A percentile compares a stretch with the other conserved stretches of the same genome.
Conservation (phyloP, 805 yeast genomes). For the Pichia manshurica region DNA sequence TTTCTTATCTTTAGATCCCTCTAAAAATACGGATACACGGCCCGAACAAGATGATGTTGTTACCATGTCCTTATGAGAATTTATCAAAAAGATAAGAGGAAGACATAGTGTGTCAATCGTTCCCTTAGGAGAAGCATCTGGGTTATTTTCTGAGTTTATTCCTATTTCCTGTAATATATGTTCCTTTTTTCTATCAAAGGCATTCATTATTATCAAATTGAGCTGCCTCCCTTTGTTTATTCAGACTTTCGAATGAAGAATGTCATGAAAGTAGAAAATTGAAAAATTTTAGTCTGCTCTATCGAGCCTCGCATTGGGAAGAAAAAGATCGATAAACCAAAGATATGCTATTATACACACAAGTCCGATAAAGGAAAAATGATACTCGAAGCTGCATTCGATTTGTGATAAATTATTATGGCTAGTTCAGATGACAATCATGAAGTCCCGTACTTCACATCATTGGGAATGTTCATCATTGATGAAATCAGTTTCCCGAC, state of each 20-base stretch:
- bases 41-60: constrained; percentile 91
- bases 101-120: constrained; percentile 68
- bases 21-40: constrained; percentile 73
- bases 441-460: constrained; percentile 35
- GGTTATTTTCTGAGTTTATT: constrained; percentile 35
- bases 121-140: constrained; percentile 84
- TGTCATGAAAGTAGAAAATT: background rate
- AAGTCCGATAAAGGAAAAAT: no score
- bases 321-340: background rate
- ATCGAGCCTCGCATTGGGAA: constrained; percentile 1
- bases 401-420: no score
- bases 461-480: constrained; percentile 85
- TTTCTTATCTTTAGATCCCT: constrained; percentile 48
- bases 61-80: constrained; percentile 59
- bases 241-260: no score
- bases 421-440: background rate
- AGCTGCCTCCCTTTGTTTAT: no score
- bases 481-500: constrained; percentile 70
- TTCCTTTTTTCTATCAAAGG: constrained; percentile 64
- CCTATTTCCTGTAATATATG: constrained; percentile 49
- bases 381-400: no score
- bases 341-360: no score
- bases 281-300: constrained; percentile 5
- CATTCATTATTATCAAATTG: constrained; percentile 29
- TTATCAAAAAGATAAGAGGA: constrained; percentile 67